phyloP scores from a whole-genome alignment of 2,329 filamentous ascomycete genomes.

The Aspergillus sojae region DNA sequence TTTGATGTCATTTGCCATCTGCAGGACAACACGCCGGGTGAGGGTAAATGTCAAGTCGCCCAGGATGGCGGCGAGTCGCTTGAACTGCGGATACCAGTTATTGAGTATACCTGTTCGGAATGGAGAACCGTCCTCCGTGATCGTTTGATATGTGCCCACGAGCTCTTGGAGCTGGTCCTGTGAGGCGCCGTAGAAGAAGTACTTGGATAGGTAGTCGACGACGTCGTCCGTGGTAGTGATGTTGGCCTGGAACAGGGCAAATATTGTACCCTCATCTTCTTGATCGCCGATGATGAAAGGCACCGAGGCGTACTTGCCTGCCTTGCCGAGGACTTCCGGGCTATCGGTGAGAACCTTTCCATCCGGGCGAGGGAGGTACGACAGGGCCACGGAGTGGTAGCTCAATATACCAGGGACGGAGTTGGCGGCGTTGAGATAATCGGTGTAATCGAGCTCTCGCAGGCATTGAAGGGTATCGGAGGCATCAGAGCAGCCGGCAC shows the following conservation, averaged over 20 bases:
- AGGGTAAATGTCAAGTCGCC: conserved; percentile 78
- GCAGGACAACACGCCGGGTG: conserved; percentile 66
- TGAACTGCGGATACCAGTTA: conserved; percentile 75
- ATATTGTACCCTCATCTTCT: conserved; percentile 79
- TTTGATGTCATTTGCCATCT: conserved; percentile 47
- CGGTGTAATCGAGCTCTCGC: conserved; percentile 48
- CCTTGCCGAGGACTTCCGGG: conserved; percentile 59
- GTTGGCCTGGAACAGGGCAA: conserved; percentile 70
- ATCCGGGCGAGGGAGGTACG: conserved; percentile 75
- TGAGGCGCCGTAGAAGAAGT: conserved; percentile 64
- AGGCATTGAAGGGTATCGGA: conserved; percentile 53
- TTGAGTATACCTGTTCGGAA: conserved; percentile 71
- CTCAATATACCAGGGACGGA: conserved; percentile 69
- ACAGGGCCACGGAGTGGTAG: conserved; percentile 69
- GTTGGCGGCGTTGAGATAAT: conserved; percentile 65
- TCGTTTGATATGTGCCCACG: conserved; percentile 65
- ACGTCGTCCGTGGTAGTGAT: conserved; percentile 64
- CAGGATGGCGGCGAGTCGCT: conserved; percentile 73
- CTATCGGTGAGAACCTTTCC: conserved; percentile 63
- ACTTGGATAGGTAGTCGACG: conserved; percentile 60
- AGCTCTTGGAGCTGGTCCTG: conserved; percentile 56
- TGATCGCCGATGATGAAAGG: conserved; percentile 72
- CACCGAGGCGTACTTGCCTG: conserved; percentile 60
- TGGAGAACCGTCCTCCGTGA: conserved; percentile 64
- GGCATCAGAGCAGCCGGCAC: conserved; percentile 49